Evolutionary conservation across 108 stramenopile genomes (phyloP).

Genomic region (Aurantiochytrium sp.): DNA sequence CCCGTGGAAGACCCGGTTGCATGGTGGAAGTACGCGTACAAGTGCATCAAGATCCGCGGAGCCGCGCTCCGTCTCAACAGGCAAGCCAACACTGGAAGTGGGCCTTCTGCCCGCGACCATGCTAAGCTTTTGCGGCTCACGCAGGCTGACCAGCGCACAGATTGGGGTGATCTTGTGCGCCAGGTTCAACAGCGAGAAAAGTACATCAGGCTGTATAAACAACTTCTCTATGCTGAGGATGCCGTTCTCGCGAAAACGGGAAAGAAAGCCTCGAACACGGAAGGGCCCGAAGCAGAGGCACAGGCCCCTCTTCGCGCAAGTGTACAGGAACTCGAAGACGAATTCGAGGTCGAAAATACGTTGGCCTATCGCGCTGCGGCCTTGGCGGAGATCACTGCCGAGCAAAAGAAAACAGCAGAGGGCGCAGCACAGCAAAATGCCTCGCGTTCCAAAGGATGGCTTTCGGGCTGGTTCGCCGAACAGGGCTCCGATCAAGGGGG

Average conservation of each 20-base stretch:
- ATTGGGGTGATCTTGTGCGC: not conserved
- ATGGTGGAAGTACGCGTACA: conserved; percentile 6
- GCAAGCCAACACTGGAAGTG: not conserved
- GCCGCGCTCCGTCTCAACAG: not conserved
- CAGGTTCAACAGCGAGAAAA: not conserved
- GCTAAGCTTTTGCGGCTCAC: not conserved
- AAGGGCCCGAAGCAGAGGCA: not conserved
- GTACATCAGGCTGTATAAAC: not conserved
- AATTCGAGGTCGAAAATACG: not conserved
- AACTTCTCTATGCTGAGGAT: not conserved
- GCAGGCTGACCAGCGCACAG: not conserved
- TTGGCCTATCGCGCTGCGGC: not conserved
- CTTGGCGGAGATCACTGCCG: not conserved
- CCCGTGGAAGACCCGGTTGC: not conserved
- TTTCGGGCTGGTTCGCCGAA: not conserved
- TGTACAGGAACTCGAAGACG: not conserved
- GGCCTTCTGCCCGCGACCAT: not conserved
- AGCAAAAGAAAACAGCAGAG: not conserved
- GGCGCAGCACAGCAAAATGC: not conserved
- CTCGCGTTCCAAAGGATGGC: not conserved
- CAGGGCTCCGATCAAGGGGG: not conserved
- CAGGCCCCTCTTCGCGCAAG: not conserved
- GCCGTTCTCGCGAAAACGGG: not conserved
- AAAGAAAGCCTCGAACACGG: not conserved
- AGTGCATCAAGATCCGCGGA: not conserved